Evolutionary conservation across 208 protist genomes (phyloP).

Genomic region (Acanthamoeba sp.): DNA sequence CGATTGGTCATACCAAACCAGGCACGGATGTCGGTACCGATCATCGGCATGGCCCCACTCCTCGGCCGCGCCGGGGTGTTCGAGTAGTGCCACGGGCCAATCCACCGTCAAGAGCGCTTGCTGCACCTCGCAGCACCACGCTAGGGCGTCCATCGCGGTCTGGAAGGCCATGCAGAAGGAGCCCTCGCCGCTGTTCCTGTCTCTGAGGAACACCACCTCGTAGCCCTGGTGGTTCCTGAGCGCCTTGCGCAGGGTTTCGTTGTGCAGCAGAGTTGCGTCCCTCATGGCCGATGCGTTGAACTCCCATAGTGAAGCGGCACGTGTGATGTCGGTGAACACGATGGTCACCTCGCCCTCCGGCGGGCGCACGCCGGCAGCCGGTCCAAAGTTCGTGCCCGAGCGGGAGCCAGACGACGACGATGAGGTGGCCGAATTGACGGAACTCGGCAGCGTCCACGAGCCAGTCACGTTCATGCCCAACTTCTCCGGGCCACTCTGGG

Average conservation of each 20-base stretch:
- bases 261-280: not conserved
- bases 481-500: too few species aligned
- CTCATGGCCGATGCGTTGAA: not conserved
- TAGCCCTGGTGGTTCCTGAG: slow-evolving; percentile 9
- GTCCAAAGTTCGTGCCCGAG: not conserved
- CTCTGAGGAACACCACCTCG: not conserved
- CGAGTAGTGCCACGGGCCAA: too few species aligned
- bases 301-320: not conserved
- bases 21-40: too few species aligned
- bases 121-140: too few species aligned
- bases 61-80: too few species aligned
- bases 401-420: not conserved
- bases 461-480: not conserved
- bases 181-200: too few species aligned
- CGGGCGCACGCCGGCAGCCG: not conserved
- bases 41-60: too few species aligned
- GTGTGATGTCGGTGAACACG: not conserved
- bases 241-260: not conserved
- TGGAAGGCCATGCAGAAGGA: too few species aligned
- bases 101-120: too few species aligned
- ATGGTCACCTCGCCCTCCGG: not conserved
- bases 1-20: too few species aligned
- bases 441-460: not conserved
- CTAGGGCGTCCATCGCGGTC: too few species aligned
- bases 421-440: not conserved